These are phyloP conservation scores for Aspergillus asperescens DNA, from an alignment of 495 filamentous ascomycete genomes.

Conservation along the genomic window DNA sequence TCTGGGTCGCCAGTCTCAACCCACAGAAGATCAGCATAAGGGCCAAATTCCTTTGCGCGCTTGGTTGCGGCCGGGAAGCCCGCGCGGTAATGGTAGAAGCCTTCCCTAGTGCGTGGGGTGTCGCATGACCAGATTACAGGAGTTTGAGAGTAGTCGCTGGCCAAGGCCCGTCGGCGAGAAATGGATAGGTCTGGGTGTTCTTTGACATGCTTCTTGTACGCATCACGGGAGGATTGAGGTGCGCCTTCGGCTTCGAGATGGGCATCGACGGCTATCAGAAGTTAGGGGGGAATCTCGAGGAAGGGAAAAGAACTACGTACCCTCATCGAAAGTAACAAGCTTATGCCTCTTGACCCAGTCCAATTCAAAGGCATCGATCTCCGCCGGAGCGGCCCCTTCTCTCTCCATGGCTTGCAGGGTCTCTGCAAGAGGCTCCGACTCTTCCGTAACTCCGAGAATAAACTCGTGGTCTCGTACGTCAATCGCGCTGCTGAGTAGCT, in stretches of 20 bases:
- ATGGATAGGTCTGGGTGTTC: constrained; percentile 67
- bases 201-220: constrained; percentile 57
- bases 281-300: constrained; percentile 14
- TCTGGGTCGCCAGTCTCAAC: constrained; percentile 89
- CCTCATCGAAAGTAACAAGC: constrained; percentile 88
- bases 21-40: constrained; percentile 94
- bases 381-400: constrained; percentile 63
- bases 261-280: constrained; percentile 55
- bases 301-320: constrained; percentile 24
- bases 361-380: constrained; percentile 84
- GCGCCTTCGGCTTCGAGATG: constrained; percentile 64
- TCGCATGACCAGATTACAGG: constrained; percentile 85
- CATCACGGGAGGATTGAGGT: constrained; percentile 52
- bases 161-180: constrained; percentile 65
- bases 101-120: constrained; percentile 87
- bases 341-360: constrained; percentile 83
- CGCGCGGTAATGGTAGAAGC: constrained; percentile 91
- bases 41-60: constrained; percentile 82
- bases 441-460: constrained; percentile 77
- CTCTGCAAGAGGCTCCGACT: constrained; percentile 74
- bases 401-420: constrained; percentile 86
- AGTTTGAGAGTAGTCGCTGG: constrained; percentile 54
- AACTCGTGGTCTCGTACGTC: constrained; percentile 95
- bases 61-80: constrained; percentile 88
- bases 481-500: constrained; percentile 80